These are phyloP conservation scores for Peribolospora baueri DNA, from an alignment of 768 basidiomycete genomes.

Conservation along the genomic window DNA sequence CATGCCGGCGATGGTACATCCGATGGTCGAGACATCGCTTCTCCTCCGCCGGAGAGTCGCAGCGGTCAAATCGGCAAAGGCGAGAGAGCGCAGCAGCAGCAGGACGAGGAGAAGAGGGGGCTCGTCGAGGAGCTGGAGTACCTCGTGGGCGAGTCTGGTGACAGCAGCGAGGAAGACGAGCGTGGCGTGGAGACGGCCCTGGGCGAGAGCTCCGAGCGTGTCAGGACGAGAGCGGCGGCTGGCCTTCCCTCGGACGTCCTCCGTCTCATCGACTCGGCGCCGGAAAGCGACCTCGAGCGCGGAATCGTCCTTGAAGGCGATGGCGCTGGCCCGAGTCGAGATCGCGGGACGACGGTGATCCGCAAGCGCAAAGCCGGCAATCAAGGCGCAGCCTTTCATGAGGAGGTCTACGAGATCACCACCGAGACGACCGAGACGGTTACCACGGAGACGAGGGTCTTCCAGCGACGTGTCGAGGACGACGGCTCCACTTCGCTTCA, in stretches of 20 bases:
- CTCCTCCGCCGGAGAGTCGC: background rate
- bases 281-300: too few species aligned
- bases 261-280: too few species aligned
- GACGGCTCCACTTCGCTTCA: background rate
- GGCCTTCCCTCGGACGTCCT: too few species aligned
- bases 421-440: constrained; percentile 15
- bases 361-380: too few species aligned
- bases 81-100: background rate
- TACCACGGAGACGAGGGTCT: constrained; percentile 3
- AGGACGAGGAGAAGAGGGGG: constrained; percentile 1
- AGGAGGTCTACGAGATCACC: constrained; percentile 13
- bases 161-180: constrained; percentile 1
- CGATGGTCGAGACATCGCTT: background rate
- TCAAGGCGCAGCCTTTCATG: background rate
- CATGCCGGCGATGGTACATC: background rate
- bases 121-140: constrained; percentile 13
- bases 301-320: too few species aligned
- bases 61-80: background rate
- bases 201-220: too few species aligned
- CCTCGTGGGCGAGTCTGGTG: constrained; percentile 13
- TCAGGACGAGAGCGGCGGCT: too few species aligned
- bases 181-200: constrained; percentile 1
- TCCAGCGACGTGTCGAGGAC: constrained; percentile 1
- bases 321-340: too few species aligned
- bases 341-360: too few species aligned